Conservation (phyloP, 352 stramenopile species). For the Pelagophyceae sp. region DNA sequence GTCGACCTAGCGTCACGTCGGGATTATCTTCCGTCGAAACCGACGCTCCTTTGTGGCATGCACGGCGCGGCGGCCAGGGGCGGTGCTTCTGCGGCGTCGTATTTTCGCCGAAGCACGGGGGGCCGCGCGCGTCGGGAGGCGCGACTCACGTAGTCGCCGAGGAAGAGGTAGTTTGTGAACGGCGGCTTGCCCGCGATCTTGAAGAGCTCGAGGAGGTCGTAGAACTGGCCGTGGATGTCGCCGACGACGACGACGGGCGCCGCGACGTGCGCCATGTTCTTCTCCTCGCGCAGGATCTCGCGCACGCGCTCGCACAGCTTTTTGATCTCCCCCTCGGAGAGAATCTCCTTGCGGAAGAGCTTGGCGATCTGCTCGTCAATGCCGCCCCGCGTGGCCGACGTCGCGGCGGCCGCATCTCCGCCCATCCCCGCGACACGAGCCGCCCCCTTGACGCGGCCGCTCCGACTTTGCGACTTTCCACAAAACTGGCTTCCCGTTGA, state of each 20-base stretch:
- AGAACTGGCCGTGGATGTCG: constrained; percentile 94
- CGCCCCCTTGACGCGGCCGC: background rate
- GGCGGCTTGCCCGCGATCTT: constrained; percentile 61
- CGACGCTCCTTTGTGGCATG: no score
- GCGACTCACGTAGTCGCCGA: constrained; percentile 93
- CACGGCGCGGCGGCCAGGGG: no score
- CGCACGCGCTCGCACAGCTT: background rate
- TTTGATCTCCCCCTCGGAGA: constrained; percentile 6
- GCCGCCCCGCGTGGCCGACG: no score
- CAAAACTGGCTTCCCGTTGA: no score
- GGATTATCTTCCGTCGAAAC: no score
- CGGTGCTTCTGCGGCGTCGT: no score
- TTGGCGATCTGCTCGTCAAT: constrained; percentile 1
- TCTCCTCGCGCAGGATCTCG: constrained; percentile 72
- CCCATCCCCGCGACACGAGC: background rate
- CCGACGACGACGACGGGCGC: constrained; percentile 94
- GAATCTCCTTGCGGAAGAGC: background rate
- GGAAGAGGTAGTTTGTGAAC: constrained; percentile 90
- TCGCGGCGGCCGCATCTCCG: no score
- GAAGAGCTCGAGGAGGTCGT: constrained; percentile 95
- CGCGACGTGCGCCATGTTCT: constrained; percentile 81
- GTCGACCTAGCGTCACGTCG: no score
- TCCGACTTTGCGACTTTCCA: no score
- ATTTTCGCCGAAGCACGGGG: no score
- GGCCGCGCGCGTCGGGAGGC: no score